Evolutionary conservation across 345 rosid genomes (phyloP), one percentile per base, ranked within the genome.

Genomic region (Salix caprea): DNA sequence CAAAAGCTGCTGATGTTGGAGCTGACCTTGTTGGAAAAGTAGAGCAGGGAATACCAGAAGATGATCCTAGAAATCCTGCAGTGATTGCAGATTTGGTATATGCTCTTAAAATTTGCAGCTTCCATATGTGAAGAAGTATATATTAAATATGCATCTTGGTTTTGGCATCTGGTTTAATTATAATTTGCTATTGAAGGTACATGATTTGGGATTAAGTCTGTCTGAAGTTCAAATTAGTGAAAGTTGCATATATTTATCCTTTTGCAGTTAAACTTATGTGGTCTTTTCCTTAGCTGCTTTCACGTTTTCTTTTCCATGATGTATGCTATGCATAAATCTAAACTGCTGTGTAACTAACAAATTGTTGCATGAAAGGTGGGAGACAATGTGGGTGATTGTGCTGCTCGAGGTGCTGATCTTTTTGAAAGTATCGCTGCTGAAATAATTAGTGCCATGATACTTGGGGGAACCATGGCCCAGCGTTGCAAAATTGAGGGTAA

Each of bases 11-110:
- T 85, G 99, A 96, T 89, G 98, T 96, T 71, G 99, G 98, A 72
- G 99, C 99, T 76, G 99, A 96, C 78, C 98, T 96, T 42, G 99
- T 96, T 72, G 99, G 99, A 77, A 94, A 96, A 96, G 95, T 96
- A 48, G 99, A 96, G 86, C 98, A 94, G 89, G 99, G 99, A 70
- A 96, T 96, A 82, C 99, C 99, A 4, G 99, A 96, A 88, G 99
- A 96, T 89, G 99, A 96, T 88, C 99, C 99, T 74, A 89, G 99
- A 74, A 96, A 96, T 85, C 98, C 99, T 78, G 97, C 99, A 30
- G 98, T 96, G 64, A 94, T 96, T 76, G 99, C 99, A 65, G 98
- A 96, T 91, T 83, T 96, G 99, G 99, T 96, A 92, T 71, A 52
- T 65, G 8, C 2, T 32, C 34, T 69, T 75, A 28, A 34, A 18